Evolutionary conservation across 805 yeast species (phyloP).

Genomic region (Suhomyces xylopsoci): DNA sequence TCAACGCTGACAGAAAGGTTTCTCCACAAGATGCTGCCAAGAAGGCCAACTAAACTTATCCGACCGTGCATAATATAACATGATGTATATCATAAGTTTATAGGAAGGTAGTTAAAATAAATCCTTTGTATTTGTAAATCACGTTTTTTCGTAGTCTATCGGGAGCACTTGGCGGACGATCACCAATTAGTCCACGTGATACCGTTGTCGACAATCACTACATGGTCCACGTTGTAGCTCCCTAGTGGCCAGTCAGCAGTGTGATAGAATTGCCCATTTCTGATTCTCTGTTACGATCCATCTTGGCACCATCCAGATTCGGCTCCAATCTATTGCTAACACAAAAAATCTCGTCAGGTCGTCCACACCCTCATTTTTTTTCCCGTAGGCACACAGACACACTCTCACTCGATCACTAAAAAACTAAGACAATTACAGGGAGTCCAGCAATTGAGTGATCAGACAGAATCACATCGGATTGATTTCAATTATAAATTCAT

Average conservation of each 20-base stretch:
- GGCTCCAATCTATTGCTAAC: neutral
- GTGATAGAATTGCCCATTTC: neutral
- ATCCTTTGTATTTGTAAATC: slow-evolving; percentile 4
- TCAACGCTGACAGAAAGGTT: slow-evolving; percentile 93
- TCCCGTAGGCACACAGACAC: neutral
- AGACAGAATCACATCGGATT: neutral
- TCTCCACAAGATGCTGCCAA: slow-evolving; percentile 97
- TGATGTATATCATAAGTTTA: slow-evolving; percentile 2
- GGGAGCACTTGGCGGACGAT: neutral
- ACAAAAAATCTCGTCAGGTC: neutral
- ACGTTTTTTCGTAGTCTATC: neutral
- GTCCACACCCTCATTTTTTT: neutral
- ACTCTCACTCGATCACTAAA: slow-evolving; percentile 1
- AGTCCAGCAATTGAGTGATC: neutral
- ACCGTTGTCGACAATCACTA: neutral
- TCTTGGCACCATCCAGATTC: neutral
- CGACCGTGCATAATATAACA: neutral
- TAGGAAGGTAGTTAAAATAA: slow-evolving; percentile 3
- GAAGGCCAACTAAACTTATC: slow-evolving; percentile 60
- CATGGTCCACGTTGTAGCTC: neutral
- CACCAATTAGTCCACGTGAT: neutral
- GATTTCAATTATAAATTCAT: neutral
- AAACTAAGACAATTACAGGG: neutral
- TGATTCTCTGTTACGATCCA: neutral
- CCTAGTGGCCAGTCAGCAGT: neutral